phyloP scores from a whole-genome alignment of 495 filamentous ascomycete genomes.

The Penicillium dipodomyicola region DNA sequence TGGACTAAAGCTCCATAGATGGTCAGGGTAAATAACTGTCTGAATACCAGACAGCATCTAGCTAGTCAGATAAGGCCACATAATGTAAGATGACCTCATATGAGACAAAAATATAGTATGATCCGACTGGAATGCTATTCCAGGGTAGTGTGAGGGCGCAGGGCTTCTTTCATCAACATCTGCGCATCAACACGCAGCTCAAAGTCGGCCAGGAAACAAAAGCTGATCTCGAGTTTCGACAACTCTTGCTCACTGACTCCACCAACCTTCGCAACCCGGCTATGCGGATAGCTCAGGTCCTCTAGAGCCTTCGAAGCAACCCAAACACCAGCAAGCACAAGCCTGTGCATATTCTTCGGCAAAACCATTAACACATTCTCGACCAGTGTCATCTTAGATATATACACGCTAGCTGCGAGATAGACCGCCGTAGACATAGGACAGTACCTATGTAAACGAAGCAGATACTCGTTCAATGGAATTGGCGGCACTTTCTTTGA shows the following conservation, averaged over 20 bases:
- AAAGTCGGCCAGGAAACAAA: conserved; percentile 82
- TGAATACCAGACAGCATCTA: background rate
- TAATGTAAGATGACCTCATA: background rate
- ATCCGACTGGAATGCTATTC: background rate
- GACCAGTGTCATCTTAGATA: conserved; percentile 71
- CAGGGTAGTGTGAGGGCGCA: background rate
- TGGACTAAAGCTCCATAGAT: background rate
- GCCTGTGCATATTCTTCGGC: conserved; percentile 77
- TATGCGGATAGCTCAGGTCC: conserved; percentile 81
- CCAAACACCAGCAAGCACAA: conserved; percentile 77
- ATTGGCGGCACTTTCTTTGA: conserved; percentile 82
- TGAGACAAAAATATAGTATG: background rate
- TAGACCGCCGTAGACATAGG: conserved; percentile 96
- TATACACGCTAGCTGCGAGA: conserved; percentile 88
- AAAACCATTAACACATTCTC: conserved; percentile 75
- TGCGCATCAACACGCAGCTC: conserved; percentile 70
- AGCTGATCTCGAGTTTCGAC: conserved; percentile 81
- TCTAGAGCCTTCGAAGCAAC: conserved; percentile 93
- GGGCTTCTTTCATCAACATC: conserved; percentile 51
- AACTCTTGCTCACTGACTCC: conserved; percentile 81
- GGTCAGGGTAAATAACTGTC: background rate
- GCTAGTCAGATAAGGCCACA: background rate
- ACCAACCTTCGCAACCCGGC: conserved; percentile 81
- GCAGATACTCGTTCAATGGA: conserved; percentile 77
- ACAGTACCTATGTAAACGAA: conserved; percentile 83